Percentiles rank a stretch among this genome's conserved stretches.
These are phyloP conservation scores for Starmerella asiatica DNA, from an alignment of 805 yeast genomes.

Conservation along the genomic window DNA sequence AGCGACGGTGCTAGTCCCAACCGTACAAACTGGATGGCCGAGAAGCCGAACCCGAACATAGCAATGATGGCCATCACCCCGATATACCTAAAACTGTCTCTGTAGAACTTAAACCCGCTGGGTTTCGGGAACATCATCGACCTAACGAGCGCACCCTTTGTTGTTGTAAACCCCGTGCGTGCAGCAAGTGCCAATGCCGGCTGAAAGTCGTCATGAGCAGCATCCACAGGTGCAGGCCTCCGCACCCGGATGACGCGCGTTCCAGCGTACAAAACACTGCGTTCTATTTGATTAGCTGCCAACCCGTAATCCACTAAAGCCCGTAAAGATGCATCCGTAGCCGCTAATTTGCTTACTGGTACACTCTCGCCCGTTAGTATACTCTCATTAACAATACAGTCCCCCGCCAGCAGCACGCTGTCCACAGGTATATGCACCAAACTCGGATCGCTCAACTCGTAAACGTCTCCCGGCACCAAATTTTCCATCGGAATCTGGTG, in stretches of 20 bases:
- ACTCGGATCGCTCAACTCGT: conserved; percentile 80
- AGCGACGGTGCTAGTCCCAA: conserved; percentile 55
- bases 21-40: conserved; percentile 68
- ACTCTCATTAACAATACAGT: conserved; percentile 91
- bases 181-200: conserved; percentile 80
- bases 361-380: conserved; percentile 98
- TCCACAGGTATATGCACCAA: conserved; percentile 73
- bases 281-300: conserved; percentile 1
- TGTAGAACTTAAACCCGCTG: conserved; percentile 78
- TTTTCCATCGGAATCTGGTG: conserved; percentile 60
- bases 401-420: conserved; percentile 74
- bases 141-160: conserved; percentile 84
- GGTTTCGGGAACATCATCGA: conserved; percentile 97
- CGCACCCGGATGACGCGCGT: conserved; percentile 78
- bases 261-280: conserved; percentile 59
- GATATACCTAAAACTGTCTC: conserved; percentile 89
- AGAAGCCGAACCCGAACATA: conserved; percentile 63
- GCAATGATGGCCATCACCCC: conserved; percentile 90
- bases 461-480: conserved; percentile 90
- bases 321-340: conserved; percentile 45
- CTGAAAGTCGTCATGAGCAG: conserved; percentile 31
- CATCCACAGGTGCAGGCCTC: conserved; percentile 34
- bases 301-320: conserved; percentile 32
- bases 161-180: conserved; percentile 86
- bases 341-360: conserved; percentile 74